Conservation (phyloP, 1,284 basidiomycete genomes). For the Moesziomyces sp. region DNA sequence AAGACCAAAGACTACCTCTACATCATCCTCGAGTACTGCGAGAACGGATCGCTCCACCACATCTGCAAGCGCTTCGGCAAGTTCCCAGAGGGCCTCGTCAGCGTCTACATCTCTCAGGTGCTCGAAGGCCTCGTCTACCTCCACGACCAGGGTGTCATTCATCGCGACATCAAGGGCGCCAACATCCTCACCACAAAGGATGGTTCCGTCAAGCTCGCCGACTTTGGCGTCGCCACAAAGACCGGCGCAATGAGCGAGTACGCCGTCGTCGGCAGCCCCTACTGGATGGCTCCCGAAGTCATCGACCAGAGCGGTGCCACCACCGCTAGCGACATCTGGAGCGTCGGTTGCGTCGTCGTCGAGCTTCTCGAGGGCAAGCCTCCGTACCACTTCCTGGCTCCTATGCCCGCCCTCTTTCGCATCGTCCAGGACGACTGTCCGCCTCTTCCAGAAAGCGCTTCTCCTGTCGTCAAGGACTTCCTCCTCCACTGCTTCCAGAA, state of each 20-base stretch:
- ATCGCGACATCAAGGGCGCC: conserved; percentile 68
- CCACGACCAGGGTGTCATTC: conserved; percentile 66
- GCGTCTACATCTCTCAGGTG: conserved; percentile 93
- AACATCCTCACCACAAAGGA: conserved; percentile 74
- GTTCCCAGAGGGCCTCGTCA: conserved; percentile 95
- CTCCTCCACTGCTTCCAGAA: conserved; percentile 98
- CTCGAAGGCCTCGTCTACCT: conserved; percentile 58
- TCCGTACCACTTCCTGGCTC: conserved; percentile 92
- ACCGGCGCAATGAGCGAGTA: conserved; percentile 45
- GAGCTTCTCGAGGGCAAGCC: conserved; percentile 95
- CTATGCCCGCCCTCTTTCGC: conserved; percentile 96
- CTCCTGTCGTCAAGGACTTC: conserved; percentile 90
- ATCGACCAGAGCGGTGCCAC: conserved; percentile 86
- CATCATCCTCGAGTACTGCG: conserved; percentile 98
- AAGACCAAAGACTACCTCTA: conserved; percentile 93
- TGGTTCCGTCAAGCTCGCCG: conserved; percentile 69
- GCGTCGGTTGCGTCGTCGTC: conserved; percentile 93
- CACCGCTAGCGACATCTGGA: conserved; percentile 97
- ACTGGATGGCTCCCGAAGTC: conserved; percentile 68
- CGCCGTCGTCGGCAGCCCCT: conserved; percentile 70
- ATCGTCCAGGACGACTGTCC: conserved; percentile 98
- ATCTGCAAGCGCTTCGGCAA: conserved; percentile 97
- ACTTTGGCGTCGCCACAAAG: conserved; percentile 54
- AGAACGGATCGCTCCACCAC: conserved; percentile 94
- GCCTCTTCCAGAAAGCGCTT: conserved; percentile 92